These are phyloP conservation scores for Colletotrichum spaethianum DNA, from an alignment of 2,329 filamentous ascomycete species.

Conservation along the genomic window DNA sequence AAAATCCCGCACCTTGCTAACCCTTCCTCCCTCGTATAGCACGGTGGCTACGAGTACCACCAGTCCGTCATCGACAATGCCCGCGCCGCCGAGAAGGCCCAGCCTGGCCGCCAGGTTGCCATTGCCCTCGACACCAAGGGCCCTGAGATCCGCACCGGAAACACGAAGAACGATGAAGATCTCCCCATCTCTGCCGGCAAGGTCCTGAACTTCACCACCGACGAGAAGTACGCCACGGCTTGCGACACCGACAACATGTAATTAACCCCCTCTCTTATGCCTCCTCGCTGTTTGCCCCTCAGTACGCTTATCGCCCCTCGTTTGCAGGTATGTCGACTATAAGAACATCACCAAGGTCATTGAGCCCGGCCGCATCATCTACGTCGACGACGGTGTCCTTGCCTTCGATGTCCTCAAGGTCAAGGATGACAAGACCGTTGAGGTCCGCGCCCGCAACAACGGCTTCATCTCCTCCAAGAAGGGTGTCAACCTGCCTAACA, in stretches of 20 bases:
- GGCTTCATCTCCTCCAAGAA: constrained; percentile 99
- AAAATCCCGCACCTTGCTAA: constrained; percentile 28
- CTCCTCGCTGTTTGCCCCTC: constrained; percentile 19
- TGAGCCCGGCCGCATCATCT: constrained; percentile 90
- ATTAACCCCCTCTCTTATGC: constrained; percentile 51
- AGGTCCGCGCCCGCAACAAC: constrained; percentile 92
- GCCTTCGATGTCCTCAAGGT: constrained; percentile 94
- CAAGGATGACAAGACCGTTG: constrained; percentile 89
- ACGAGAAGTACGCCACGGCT: constrained; percentile 88
- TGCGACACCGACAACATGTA: constrained; percentile 96
- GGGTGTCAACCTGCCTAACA: constrained; percentile 99
- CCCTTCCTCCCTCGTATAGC: constrained; percentile 49
- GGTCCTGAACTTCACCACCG: constrained; percentile 95
- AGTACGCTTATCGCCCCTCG: neutral
- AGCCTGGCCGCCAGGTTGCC: constrained; percentile 88
- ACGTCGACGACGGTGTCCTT: constrained; percentile 97
- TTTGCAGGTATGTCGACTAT: constrained; percentile 91
- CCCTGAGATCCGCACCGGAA: constrained; percentile 73
- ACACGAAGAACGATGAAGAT: constrained; percentile 88
- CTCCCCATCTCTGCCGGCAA: constrained; percentile 87
- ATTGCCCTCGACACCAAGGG: constrained; percentile 89
- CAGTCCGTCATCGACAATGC: constrained; percentile 98
- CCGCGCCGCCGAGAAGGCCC: constrained; percentile 83
- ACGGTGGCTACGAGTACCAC: constrained; percentile 96
- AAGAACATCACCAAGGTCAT: constrained; percentile 99